Evolutionary conservation across 306 rosid genomes (phyloP).

Genomic region (Quercus variabilis): DNA sequence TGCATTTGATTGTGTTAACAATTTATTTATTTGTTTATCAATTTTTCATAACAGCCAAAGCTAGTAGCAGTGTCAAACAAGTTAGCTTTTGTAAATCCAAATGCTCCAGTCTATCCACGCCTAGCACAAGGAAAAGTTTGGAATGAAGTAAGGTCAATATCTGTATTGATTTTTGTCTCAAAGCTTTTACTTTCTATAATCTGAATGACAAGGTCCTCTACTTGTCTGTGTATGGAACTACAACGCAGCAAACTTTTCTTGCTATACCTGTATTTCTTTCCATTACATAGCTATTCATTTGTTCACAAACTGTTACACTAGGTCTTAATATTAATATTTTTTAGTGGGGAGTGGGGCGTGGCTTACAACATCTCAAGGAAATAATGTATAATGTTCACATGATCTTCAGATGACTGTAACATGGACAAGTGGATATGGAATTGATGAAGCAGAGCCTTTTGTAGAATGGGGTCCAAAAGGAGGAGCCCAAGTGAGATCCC

Average conservation of each 20-base stretch:
- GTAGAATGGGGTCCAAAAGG: constrained; percentile 82
- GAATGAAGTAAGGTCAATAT: constrained; percentile 66
- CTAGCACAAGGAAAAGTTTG: constrained; percentile 88
- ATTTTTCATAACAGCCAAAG: constrained; percentile 59
- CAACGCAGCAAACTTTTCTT: neutral
- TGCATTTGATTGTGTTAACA: neutral
- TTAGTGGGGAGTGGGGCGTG: no score
- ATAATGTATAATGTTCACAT: neutral
- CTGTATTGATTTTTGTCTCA: neutral
- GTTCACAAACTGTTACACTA: neutral
- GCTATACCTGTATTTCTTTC: constrained; percentile 10
- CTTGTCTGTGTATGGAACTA: constrained; percentile 2
- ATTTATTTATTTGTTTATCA: constrained; percentile 5
- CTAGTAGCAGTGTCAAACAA: constrained; percentile 63
- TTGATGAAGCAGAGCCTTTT: constrained; percentile 73
- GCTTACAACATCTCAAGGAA: neutral
- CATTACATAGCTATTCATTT: constrained; percentile 1
- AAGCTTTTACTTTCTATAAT: constrained; percentile 6
- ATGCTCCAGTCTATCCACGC: constrained; percentile 92
- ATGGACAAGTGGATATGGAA: constrained; percentile 94
- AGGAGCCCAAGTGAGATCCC: constrained; percentile 47
- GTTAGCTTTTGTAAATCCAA: constrained; percentile 67
- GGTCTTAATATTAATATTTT: neutral
- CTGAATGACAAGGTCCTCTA: constrained; percentile 3
- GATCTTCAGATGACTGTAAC: constrained; percentile 75